Percentiles rank a stretch among this genome's conserved stretches.
Evolutionary conservation across 768 basidiomycete genomes (phyloP).

Genomic region (Panellus pusillus): DNA sequence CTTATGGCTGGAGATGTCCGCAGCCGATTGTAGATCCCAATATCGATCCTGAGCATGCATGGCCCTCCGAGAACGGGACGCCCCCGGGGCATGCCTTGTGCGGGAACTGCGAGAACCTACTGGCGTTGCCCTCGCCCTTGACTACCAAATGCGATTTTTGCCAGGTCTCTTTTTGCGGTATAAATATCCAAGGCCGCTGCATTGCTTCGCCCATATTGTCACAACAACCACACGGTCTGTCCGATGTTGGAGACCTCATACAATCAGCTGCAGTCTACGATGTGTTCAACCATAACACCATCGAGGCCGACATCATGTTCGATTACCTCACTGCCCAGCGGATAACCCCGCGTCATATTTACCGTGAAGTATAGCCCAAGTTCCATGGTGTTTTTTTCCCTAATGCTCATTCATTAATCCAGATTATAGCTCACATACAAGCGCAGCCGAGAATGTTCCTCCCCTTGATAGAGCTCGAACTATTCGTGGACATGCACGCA

Average conservation of each 20-base stretch:
- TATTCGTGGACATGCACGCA: constrained; percentile 69
- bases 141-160: constrained; percentile 87
- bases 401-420: neutral
- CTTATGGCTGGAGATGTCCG: constrained; percentile 80
- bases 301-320: constrained; percentile 83
- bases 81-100: constrained; percentile 82
- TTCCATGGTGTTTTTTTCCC: neutral
- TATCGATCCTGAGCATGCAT: constrained; percentile 67
- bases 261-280: constrained; percentile 78
- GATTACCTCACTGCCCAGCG: constrained; percentile 70
- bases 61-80: constrained; percentile 73
- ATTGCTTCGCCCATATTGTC: constrained; percentile 52
- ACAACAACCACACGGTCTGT: constrained; percentile 71
- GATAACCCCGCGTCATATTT: constrained; percentile 69
- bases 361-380: constrained; percentile 61
- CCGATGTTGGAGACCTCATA: constrained; percentile 72
- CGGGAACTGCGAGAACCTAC: constrained; percentile 80
- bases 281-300: constrained; percentile 72
- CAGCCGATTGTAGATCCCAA: constrained; percentile 74
- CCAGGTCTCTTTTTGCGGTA: constrained; percentile 79
- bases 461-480: constrained; percentile 65
- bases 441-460: constrained; percentile 63
- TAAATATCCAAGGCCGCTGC: constrained; percentile 75
- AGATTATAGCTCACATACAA: constrained; percentile 66
- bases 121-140: constrained; percentile 69